Base-by-base conservation (phyloP, 108 stramenopile species). In the Phaeodactylum tricornutum region DNA sequence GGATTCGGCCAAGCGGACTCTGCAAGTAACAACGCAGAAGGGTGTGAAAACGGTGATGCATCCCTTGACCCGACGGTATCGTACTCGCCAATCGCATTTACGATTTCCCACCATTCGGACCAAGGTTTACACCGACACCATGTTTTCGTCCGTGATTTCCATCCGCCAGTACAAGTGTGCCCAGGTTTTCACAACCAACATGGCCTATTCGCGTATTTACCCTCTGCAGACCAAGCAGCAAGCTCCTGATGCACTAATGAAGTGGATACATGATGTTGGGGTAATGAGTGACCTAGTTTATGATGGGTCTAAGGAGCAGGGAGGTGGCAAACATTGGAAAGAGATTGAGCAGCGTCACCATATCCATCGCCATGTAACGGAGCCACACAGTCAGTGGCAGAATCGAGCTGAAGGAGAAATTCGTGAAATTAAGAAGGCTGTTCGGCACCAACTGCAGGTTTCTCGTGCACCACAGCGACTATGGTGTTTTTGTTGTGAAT, bases 21-120 rank as follows among this genome's bases (percentile, higher is more conserved):
- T 67, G 15, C 2, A 28, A 2, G 37, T 27, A 11, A 57, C 60
- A 23, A 62, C 66, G 15, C 66, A 67, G 38, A 53, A 48, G 35
- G 66, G 66, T 2, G 44, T 60, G 17, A 53, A 33, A 21, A 40
- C 5, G 4, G 38, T 40, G 38, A 20, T 40, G 21, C 38, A 40
- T 7, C 38, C 38, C 17, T 16, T 40, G 17, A 16, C 17, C 17
- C 38, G 38, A 40, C 38, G 38, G 21, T 40, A 20, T 3, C 4
- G 3, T 6, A 20, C 38, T 16, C 17, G 38, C 17, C 38, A 40
- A 40, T 20, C 38, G 7, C 21, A 40, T 40, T 20, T 40, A 16
- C 17, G 38, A 8, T 20, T 20, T 20, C 38, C 38, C 17, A 40
- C 38, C 2, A 4, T 40, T 4, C 38, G 38, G 21, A 20, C 19